Conservation (phyloP, 768 basidiomycete genomes). For the Coprinopsis sp. region DNA sequence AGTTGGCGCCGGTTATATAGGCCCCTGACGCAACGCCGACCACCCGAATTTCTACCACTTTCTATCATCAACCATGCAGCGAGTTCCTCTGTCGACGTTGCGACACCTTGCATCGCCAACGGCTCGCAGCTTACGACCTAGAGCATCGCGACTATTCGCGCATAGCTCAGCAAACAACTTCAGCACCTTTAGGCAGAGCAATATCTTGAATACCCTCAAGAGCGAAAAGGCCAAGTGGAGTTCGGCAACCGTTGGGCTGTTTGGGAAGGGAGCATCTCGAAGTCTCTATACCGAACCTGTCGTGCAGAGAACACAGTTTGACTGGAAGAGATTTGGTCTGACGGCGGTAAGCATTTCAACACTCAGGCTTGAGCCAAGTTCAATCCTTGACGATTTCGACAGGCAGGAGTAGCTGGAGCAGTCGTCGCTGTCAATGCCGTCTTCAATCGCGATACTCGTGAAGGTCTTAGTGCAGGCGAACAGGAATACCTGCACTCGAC, state of each 20-base stretch:
- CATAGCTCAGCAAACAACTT: constrained; percentile 12
- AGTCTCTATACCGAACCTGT: constrained; percentile 44
- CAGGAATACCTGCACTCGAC: constrained; percentile 67
- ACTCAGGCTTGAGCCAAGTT: constrained; percentile 48
- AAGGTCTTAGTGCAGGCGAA: constrained; percentile 56
- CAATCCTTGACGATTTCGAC: constrained; percentile 14
- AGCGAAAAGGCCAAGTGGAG: constrained; percentile 20
- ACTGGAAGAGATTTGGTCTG: constrained; percentile 29
- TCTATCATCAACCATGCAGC: constrained; percentile 7
- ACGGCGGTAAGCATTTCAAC: constrained; percentile 24
- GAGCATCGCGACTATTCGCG: neutral
- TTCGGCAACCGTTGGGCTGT: constrained; percentile 17
- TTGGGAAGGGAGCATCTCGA: constrained; percentile 31
- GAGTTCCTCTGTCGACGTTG: constrained; percentile 2
- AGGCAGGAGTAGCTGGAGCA: constrained; percentile 72
- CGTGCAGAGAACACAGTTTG: constrained; percentile 27
- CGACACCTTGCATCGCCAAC: neutral
- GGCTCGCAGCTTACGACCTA: neutral
- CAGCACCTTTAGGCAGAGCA: constrained; percentile 24
- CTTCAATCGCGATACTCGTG: constrained; percentile 77
- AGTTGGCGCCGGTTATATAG: neutral
- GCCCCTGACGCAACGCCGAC: neutral
- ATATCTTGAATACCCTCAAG: constrained; percentile 22
- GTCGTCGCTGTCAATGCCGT: constrained; percentile 58
- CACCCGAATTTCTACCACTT: neutral